Percentiles rank a stretch among this genome's conserved stretches.
Conservation (phyloP, 2,329 filamentous ascomycete genomes). For the Sordariomycetes sp. region DNA sequence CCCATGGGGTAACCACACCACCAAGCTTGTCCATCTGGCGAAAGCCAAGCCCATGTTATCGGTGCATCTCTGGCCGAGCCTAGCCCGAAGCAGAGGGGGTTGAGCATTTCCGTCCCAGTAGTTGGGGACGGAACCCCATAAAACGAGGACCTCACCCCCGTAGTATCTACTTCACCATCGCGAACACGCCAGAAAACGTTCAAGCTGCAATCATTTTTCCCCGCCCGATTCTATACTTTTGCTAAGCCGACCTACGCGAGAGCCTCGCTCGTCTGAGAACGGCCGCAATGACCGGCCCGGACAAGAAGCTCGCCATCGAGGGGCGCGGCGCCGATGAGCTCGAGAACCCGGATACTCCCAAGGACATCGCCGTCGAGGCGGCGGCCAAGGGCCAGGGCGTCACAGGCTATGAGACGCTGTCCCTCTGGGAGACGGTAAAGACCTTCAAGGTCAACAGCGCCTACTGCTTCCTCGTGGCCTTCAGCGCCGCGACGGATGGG, state of each 20-base stretch:
- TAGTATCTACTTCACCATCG: no score
- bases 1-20: no score
- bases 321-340: not conserved
- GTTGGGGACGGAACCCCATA: no score
- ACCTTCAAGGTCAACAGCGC: slow-evolving; percentile 14
- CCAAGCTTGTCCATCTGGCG: no score
- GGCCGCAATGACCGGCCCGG: not conserved
- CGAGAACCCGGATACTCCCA: not conserved
- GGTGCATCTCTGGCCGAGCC: no score
- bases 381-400: slow-evolving; percentile 14
- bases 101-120: no score
- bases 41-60: no score
- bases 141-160: no score
- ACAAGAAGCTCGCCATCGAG: not conserved
- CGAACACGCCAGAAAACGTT: no score
- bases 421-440: slow-evolving; percentile 15
- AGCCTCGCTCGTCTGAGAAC: not conserved
- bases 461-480: slow-evolving; percentile 15
- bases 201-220: not conserved
- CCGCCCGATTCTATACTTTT: not conserved
- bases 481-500: slow-evolving; percentile 16
- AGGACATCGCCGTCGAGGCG: slow-evolving; percentile 13
- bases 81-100: no score
- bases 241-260: not conserved
- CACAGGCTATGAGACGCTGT: slow-evolving; percentile 15